Conservation (phyloP, 257 asterid genomes). For the Fraxinus anomala region DNA sequence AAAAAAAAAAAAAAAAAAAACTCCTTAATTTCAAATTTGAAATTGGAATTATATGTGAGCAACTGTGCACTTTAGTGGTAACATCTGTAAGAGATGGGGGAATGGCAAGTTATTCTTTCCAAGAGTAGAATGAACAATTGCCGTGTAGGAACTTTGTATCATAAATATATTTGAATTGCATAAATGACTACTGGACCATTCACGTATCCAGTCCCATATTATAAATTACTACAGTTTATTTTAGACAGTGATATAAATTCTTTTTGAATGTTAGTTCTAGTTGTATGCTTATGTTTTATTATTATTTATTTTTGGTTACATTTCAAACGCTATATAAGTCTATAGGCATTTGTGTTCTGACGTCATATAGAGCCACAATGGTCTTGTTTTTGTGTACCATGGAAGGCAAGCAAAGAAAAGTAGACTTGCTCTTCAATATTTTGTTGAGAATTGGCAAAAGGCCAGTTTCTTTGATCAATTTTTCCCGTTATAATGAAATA, state of each 20-base stretch:
- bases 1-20: no score
- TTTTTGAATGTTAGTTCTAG: conserved; percentile 1
- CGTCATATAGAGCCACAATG: no score
- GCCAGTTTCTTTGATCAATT: neutral
- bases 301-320: no score
- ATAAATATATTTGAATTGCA: neutral
- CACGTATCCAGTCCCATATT: neutral
- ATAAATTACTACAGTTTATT: neutral
- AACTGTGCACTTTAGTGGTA: neutral
- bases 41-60: conserved; percentile 7
- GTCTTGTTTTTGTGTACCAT: conserved; percentile 14
- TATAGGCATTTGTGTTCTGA: no score
- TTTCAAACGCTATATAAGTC: no score
- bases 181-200: neutral
- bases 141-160: neutral
- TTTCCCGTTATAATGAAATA: neutral
- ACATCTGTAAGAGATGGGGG: neutral
- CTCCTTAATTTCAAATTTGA: neutral
- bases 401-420: neutral
- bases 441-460: neutral
- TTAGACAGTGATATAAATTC: neutral
- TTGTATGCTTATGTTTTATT: no score
- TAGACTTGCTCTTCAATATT: neutral
- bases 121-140: neutral
- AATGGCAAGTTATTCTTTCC: neutral